Conservation (phyloP, 176 grass and related monocot genomes). For the Sorghum bicolor region DNA sequence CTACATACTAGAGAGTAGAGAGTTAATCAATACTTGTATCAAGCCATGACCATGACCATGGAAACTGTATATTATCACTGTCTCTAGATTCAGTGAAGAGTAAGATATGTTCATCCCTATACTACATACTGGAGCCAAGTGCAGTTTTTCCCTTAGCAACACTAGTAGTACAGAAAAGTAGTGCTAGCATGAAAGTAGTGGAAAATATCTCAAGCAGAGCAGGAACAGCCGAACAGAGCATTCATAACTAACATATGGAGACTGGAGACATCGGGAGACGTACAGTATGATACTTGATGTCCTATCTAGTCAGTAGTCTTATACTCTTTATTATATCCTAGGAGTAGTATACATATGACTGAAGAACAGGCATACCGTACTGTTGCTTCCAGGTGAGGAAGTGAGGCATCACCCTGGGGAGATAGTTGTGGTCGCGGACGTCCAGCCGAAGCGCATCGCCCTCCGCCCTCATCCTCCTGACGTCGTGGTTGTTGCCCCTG, state of each 20-base stretch:
- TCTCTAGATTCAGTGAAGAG: background rate
- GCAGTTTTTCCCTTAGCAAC: background rate
- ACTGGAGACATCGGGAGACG: no score
- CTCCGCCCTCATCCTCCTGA: conserved; percentile 22
- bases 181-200: background rate
- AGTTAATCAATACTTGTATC: no score
- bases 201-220: background rate
- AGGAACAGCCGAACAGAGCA: background rate
- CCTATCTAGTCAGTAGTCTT: no score
- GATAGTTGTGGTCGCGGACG: conserved; percentile 35
- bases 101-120: no score
- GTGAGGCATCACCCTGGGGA: conserved; percentile 11
- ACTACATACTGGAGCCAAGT: background rate
- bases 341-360: no score
- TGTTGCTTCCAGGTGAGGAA: conserved; percentile 32
- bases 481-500: conserved; percentile 22
- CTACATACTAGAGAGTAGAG: background rate
- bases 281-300: no score
- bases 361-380: conserved; percentile 33
- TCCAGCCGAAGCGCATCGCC: background rate
- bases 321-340: no score
- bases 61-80: no score
- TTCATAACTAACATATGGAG: background rate
- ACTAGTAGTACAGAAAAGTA: background rate
- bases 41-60: no score